phyloP scores from a whole-genome alignment of 805 yeast genomes.

The Dipodascus geniculatus region DNA sequence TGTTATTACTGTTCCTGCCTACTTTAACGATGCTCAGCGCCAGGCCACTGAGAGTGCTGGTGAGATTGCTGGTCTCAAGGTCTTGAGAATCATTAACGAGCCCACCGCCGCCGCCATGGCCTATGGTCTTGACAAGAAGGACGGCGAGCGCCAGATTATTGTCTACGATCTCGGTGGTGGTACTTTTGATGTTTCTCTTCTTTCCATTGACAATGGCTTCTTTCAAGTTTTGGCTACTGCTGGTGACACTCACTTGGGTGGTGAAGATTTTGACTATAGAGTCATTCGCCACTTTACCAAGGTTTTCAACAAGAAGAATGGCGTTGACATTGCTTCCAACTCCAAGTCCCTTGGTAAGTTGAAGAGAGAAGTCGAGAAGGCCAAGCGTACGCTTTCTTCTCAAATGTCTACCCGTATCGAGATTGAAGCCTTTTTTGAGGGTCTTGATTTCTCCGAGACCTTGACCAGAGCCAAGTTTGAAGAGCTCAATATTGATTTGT shows the following conservation, averaged over 20 bases:
- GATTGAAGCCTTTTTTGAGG: slow-evolving; percentile 89
- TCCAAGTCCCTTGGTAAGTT: slow-evolving; percentile 83
- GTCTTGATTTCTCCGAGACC: slow-evolving; percentile 90
- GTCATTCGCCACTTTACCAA: slow-evolving; percentile 79
- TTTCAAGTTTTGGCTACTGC: slow-evolving; percentile 89
- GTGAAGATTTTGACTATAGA: slow-evolving; percentile 90
- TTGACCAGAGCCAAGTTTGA: slow-evolving; percentile 96
- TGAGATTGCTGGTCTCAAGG: slow-evolving; percentile 80
- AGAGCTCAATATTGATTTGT: slow-evolving; percentile 85
- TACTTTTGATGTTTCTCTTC: slow-evolving; percentile 84
- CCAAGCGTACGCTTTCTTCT: slow-evolving; percentile 90
- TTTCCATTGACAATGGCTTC: slow-evolving; percentile 83
- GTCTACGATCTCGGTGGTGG: slow-evolving; percentile 97
- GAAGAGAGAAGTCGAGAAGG: slow-evolving; percentile 97
- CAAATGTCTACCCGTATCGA: slow-evolving; percentile 94
- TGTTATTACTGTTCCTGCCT: slow-evolving; percentile 88
- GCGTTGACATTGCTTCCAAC: slow-evolving; percentile 70
- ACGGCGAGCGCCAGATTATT: slow-evolving; percentile 77
- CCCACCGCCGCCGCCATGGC: slow-evolving; percentile 98
- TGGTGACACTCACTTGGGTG: slow-evolving; percentile 96
- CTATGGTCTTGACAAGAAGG: slow-evolving; percentile 74
- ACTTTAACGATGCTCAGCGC: slow-evolving; percentile 88
- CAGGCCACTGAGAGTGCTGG: slow-evolving; percentile 94
- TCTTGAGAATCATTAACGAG: slow-evolving; percentile 81
- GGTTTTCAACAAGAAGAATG: slow-evolving; percentile 82